Percentiles rank a stretch among this genome's conserved stretches.
These are phyloP conservation scores for Giardia duodenalis DNA, from an alignment of 208 protist genomes.

Conservation along the genomic window DNA sequence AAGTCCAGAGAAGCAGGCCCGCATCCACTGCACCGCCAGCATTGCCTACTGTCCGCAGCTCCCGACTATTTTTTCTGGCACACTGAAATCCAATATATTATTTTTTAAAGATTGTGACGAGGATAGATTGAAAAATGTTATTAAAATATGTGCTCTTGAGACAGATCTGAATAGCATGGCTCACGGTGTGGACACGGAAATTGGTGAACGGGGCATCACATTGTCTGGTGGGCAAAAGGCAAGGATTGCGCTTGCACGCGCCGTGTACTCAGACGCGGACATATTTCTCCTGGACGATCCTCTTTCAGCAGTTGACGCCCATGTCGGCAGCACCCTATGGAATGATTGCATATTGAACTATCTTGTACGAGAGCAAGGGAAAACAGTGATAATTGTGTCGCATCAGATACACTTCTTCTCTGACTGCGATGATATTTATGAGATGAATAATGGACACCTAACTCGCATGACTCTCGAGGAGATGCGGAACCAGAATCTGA, in stretches of 20 bases:
- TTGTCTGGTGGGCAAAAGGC: constrained; percentile 61
- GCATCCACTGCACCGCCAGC: neutral
- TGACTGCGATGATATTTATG: constrained; percentile 16
- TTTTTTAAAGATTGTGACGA: neutral
- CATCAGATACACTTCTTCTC: constrained; percentile 34
- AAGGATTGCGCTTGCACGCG: constrained; percentile 52
- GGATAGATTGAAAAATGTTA: neutral
- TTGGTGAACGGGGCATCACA: constrained; percentile 65
- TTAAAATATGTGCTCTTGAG: constrained; percentile 5
- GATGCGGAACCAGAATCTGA: neutral
- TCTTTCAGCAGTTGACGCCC: constrained; percentile 45
- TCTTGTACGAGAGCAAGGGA: constrained; percentile 25
- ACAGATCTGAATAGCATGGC: neutral
- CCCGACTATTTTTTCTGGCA: neutral
- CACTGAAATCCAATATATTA: neutral
- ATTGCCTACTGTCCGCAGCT: constrained; percentile 6
- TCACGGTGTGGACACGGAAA: neutral
- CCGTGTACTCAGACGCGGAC: constrained; percentile 52
- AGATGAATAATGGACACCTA: neutral
- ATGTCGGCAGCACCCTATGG: constrained; percentile 42
- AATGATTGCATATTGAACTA: constrained; percentile 34
- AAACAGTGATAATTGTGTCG: constrained; percentile 41
- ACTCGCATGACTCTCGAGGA: neutral
- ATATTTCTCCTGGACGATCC: constrained; percentile 58
- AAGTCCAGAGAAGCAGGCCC: neutral